phyloP scores from a whole-genome alignment of 78 protist species.

The Creolimax fragrantissima region DNA sequence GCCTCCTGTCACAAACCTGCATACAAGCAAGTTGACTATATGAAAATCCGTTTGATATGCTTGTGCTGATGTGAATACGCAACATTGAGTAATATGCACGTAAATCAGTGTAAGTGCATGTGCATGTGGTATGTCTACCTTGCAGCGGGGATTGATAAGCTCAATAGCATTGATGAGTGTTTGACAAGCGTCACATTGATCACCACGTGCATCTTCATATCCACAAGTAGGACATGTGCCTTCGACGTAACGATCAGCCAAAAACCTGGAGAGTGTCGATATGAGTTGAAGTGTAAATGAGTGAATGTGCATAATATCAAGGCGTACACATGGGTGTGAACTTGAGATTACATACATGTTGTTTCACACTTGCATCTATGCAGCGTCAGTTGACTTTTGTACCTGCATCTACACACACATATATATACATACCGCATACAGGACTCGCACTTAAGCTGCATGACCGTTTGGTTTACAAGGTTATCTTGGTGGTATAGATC shows the following conservation, averaged over 20 bases:
- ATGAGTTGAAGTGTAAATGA: background rate
- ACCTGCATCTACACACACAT: background rate
- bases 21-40: background rate
- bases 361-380: background rate
- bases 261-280: slow-evolving; percentile 28
- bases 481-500: slow-evolving; percentile 29
- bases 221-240: slow-evolving; percentile 76
- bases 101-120: background rate
- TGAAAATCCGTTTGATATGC: no score
- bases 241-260: slow-evolving; percentile 78
- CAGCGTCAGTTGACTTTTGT: no score
- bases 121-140: background rate
- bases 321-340: background rate
- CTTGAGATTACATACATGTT: background rate
- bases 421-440: background rate
- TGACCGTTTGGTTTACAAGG: background rate
- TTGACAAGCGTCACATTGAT: slow-evolving; percentile 82
- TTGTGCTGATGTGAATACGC: background rate
- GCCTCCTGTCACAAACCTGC: slow-evolving; percentile 29
- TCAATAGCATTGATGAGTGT: slow-evolving; percentile 58
- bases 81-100: background rate
- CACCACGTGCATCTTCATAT: slow-evolving; percentile 75
- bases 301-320: background rate
- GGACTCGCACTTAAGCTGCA: background rate
- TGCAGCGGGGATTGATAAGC: slow-evolving; percentile 46